Evolutionary conservation across 75 land plant species (phyloP).

Genomic region (Azolla pinnata): DNA sequence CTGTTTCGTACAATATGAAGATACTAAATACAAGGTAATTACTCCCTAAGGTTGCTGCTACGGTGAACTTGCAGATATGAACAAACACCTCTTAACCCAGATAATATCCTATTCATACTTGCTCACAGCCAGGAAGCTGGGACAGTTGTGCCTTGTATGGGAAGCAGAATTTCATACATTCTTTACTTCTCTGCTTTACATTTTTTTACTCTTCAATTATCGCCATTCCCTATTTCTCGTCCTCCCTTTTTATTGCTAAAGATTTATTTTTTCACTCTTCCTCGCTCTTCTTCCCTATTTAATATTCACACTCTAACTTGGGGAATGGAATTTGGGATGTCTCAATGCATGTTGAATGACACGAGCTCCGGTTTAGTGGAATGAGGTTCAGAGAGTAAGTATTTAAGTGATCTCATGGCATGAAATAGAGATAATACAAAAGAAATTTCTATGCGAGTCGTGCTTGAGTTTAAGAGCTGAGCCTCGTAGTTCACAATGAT

Average conservation of each 20-base stretch:
- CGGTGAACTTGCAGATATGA: too few species aligned
- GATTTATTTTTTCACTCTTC: neutral
- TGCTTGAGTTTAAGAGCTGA: too few species aligned
- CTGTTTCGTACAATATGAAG: too few species aligned
- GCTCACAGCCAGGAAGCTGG: constrained; percentile 1
- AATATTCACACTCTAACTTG: neutral
- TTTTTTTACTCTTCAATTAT: neutral
- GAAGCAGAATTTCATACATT: neutral
- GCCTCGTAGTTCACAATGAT: too few species aligned
- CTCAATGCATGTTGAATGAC: neutral
- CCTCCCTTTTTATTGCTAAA: too few species aligned
- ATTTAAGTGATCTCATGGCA: too few species aligned
- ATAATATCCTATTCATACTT: neutral
- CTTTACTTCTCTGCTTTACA: neutral
- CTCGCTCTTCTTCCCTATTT: neutral
- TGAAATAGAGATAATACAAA: too few species aligned
- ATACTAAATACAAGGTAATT: neutral
- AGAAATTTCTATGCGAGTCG: neutral
- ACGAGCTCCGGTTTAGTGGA: neutral
- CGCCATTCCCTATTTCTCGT: too few species aligned
- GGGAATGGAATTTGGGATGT: constrained; percentile 7
- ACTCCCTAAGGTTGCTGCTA: too few species aligned
- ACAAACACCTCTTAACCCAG: too few species aligned
- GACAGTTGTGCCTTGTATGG: neutral
- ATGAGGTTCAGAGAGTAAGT: too few species aligned